phyloP scores from a whole-genome alignment of 2,329 filamentous ascomycete genomes.

The Lachnum nothofagi region DNA sequence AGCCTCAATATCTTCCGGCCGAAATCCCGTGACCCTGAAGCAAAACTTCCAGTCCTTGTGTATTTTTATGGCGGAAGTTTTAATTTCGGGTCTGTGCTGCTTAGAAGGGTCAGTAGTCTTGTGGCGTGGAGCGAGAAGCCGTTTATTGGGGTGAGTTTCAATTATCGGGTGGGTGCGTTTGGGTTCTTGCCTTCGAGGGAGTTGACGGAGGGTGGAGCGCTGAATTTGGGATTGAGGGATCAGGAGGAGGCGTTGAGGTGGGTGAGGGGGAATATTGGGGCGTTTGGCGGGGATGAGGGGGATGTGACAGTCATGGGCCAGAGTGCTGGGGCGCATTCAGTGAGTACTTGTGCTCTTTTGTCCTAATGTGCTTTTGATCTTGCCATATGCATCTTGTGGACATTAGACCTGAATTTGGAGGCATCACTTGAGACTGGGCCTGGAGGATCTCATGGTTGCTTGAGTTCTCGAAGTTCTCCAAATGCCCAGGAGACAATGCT shows the following conservation, averaged over 20 bases:
- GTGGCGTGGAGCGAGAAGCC: constrained; percentile 49
- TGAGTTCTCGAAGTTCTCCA: not conserved
- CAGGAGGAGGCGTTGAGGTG: constrained; percentile 55
- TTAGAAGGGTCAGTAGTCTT: constrained; percentile 47
- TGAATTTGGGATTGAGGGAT: constrained; percentile 62
- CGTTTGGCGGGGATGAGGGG: constrained; percentile 54
- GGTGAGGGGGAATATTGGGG: constrained; percentile 54
- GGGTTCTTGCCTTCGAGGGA: constrained; percentile 61
- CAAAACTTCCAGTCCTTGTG: constrained; percentile 46
- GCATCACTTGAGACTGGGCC: no score
- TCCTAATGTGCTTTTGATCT: no score
- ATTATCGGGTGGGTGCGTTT: constrained; percentile 59
- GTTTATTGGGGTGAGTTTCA: constrained; percentile 55
- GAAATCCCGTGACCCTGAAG: constrained; percentile 23
- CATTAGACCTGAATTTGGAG: no score
- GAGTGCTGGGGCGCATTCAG: constrained; percentile 59
- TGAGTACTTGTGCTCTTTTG: no score
- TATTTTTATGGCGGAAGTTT: constrained; percentile 62
- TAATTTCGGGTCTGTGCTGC: constrained; percentile 45
- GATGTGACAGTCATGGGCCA: constrained; percentile 58
- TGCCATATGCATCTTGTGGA: no score
- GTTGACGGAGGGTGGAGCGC: constrained; percentile 48
- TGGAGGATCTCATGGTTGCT: constrained; percentile 8
- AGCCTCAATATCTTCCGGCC: constrained; percentile 46
- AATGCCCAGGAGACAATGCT: constrained; percentile 10